Percentiles rank a stretch among this genome's conserved stretches.
These are phyloP conservation scores for Postia placenta DNA, from an alignment of 768 basidiomycete species.

Conservation along the genomic window DNA sequence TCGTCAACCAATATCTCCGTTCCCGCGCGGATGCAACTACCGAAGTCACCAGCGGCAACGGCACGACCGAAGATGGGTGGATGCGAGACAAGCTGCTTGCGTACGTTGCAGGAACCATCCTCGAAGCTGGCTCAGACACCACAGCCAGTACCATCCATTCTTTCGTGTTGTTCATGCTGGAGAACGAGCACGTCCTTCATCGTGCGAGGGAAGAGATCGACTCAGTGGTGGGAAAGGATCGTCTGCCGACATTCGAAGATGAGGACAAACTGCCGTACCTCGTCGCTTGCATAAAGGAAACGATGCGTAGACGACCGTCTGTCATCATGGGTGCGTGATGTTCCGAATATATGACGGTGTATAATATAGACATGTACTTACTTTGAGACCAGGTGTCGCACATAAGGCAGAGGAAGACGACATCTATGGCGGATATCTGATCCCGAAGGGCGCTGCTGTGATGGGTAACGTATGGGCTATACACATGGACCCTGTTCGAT, in stretches of 20 bases:
- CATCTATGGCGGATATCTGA: constrained; percentile 24
- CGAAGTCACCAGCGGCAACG: constrained; percentile 20
- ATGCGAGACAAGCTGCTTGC: constrained; percentile 24
- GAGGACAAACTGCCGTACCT: constrained; percentile 45
- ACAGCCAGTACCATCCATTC: constrained; percentile 21
- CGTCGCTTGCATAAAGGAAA: constrained; percentile 45
- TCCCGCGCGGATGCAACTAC: constrained; percentile 18
- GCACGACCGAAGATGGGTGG: constrained; percentile 24
- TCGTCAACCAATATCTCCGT: background rate
- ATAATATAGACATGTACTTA: too few relatives aligned
- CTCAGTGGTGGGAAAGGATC: constrained; percentile 38
- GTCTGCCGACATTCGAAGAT: constrained; percentile 52
- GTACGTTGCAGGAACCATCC: constrained; percentile 23
- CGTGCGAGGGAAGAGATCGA: constrained; percentile 66
- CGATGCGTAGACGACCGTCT: background rate
- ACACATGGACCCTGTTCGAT: constrained; percentile 30
- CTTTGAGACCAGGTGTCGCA: constrained; percentile 25
- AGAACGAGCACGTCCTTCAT: constrained; percentile 16
- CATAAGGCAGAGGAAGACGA: constrained; percentile 25
- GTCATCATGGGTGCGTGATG: background rate
- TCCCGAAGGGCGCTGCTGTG: constrained; percentile 25
- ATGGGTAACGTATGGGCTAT: constrained; percentile 24
- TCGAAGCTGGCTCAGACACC: constrained; percentile 28
- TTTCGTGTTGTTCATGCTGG: constrained; percentile 19
- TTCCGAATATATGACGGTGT: too few relatives aligned